Conservation (phyloP, 345 rosid species). For the Aethionema arabicum region DNA sequence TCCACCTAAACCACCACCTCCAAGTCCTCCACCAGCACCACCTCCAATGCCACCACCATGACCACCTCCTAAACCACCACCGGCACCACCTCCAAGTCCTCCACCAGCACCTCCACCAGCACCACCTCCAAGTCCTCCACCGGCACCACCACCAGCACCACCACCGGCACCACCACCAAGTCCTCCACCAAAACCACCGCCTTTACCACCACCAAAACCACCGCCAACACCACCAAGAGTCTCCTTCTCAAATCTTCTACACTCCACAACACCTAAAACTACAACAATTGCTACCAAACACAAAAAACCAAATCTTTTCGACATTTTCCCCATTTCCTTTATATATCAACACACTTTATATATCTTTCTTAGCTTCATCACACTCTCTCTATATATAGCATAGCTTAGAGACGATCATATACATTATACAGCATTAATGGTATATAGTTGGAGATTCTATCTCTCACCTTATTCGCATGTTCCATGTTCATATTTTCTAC, state of each 20-base stretch:
- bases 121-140: conserved; percentile 25
- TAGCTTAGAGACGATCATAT: neutral
- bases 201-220: conserved; percentile 39
- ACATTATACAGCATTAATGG: conserved; percentile 30
- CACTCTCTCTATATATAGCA: conserved; percentile 24
- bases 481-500: conserved; percentile 32
- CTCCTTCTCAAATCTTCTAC: conserved; percentile 35
- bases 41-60: conserved; percentile 18
- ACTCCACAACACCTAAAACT: conserved; percentile 32
- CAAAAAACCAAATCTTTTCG: conserved; percentile 21
- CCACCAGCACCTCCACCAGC: conserved; percentile 16
- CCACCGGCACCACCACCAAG: conserved; percentile 38
- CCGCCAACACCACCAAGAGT: conserved; percentile 35
- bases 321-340: conserved; percentile 34
- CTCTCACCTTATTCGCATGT: conserved; percentile 36
- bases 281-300: conserved; percentile 22
- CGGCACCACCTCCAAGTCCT: conserved; percentile 17
- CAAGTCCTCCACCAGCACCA: conserved; percentile 1
- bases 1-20: conserved; percentile 20
- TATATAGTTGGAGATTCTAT: conserved; percentile 32
- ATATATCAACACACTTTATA: conserved; percentile 12
- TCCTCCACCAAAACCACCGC: conserved; percentile 37
- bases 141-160: conserved; percentile 27
- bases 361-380: conserved; percentile 16
- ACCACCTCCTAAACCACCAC: conserved; percentile 29